phyloP scores from a whole-genome alignment of 768 basidiomycete species.

The Brasilioporus rufonigricans region DNA sequence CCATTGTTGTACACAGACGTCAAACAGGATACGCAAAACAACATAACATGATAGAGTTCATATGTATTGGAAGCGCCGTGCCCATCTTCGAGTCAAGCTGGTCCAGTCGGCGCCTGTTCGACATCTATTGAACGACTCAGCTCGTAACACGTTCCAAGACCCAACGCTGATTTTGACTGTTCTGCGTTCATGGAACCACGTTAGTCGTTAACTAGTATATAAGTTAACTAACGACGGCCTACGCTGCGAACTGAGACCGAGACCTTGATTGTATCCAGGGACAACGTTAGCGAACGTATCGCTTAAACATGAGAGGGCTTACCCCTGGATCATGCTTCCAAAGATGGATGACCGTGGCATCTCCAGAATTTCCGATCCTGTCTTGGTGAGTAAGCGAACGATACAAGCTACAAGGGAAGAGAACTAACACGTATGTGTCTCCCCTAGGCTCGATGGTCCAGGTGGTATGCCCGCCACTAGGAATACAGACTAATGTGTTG shows the following conservation, averaged over 20 bases:
- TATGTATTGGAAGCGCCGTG: background rate
- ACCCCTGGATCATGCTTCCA: background rate
- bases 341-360: conserved; percentile 2
- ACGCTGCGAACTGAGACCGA: background rate
- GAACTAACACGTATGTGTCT: background rate
- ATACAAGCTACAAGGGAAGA: background rate
- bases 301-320: background rate
- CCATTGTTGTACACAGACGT: no score
- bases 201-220: background rate
- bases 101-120: background rate
- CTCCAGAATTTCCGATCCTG: conserved; percentile 2
- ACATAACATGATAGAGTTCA: background rate
- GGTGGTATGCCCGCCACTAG: background rate
- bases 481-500: background rate
- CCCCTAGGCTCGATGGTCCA: background rate
- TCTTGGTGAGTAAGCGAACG: background rate
- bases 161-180: background rate
- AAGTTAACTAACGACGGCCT: background rate
- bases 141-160: background rate
- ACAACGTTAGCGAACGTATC: background rate
- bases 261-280: background rate
- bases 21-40: background rate
- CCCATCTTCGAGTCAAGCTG: background rate
- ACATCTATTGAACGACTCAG: background rate
- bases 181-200: background rate